Conservation (phyloP, 495 filamentous ascomycete genomes). For the Cladorrhinum samala region DNA sequence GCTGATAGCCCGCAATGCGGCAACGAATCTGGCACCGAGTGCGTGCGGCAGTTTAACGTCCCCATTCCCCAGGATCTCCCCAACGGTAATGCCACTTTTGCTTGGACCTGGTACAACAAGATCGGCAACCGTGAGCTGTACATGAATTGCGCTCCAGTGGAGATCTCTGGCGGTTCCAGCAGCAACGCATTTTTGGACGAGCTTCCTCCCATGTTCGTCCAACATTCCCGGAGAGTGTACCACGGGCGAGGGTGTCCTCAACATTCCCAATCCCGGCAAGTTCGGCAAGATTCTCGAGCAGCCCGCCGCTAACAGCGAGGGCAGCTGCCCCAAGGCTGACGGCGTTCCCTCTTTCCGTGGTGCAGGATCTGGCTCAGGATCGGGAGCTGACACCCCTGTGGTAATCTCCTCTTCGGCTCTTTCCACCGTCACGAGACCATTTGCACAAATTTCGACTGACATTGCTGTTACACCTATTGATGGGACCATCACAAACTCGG, state of each 20-base stretch:
- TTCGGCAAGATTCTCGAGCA: conserved; percentile 19
- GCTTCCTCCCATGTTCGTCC: conserved; percentile 53
- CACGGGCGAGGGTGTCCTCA: conserved; percentile 17
- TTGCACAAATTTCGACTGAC: background rate
- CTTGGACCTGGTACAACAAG: conserved; percentile 89
- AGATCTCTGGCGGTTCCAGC: conserved; percentile 41
- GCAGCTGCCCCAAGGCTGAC: conserved; percentile 49
- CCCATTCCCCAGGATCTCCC: conserved; percentile 51
- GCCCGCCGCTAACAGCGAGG: conserved; percentile 34
- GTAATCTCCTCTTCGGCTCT: background rate
- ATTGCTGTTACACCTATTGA: background rate
- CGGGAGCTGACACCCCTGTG: conserved; percentile 6
- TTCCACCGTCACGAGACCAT: background rate
- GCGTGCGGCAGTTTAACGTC: conserved; percentile 32
- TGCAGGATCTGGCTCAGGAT: conserved; percentile 5
- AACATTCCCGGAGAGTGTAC: conserved; percentile 40
- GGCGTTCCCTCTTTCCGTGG: conserved; percentile 11
- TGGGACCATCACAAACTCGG: too few relatives aligned
- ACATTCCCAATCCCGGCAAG: conserved; percentile 28
- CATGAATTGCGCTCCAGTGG: conserved; percentile 79
- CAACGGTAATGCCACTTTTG: conserved; percentile 60
- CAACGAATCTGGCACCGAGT: conserved; percentile 22
- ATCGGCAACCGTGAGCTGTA: conserved; percentile 84
- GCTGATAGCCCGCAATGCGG: conserved; percentile 18
- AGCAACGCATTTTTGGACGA: conserved; percentile 23